Base-by-base conservation (phyloP, 768 basidiomycete genomes). In the Gelatoporia subvermispora region DNA sequence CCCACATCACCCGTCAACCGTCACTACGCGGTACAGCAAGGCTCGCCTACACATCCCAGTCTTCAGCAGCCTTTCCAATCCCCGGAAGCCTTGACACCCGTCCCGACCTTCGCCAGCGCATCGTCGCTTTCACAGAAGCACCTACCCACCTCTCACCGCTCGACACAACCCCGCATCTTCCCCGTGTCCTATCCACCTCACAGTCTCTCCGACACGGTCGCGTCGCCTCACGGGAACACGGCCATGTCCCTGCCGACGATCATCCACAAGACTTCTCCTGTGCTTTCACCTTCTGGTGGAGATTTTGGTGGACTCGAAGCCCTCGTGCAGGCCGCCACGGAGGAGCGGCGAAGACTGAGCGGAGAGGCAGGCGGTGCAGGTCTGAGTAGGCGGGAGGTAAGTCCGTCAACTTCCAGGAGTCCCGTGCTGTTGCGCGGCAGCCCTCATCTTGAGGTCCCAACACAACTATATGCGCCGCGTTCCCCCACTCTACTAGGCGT, bases 321-420 rank as follows among this genome's bases (percentile, higher is more conserved):
- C 2, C 75, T 88, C 37, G 85, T 84, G 10, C 82, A 85, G 64
- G 84, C 77, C 18, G 85, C 85, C 3, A 79, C 81, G 1, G 78
- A 82, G 57, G 85, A 86, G 56, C 75, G 79, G 39, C 71, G 76
- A 28, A 67, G 82, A 23, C 70, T 86, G 43, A 64, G 69, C 52
- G 57, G 63, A 40, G 59, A 63, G 41, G 47, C 56, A 17, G 38
- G 8, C 5, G 18, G 24, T 3, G 17, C 4, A 22, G 40, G 38
- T 23, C 17, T 22, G 4, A 17, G 38, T 13, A 18, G 24, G 31
- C 13, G 16, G 38, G 31, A 31, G 10, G 15, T 38, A n/a, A 41
- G 39, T n/a, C 38, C 37, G 16, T 21, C 17, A 21, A 13, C 25
- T 3, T 40, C 25, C 40, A 41, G 18, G 21, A 57, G 57, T 44